Percentiles rank a stretch among this genome's conserved stretches.
phyloP scores from a whole-genome alignment of 2,329 filamentous ascomycete species.

The Pseudogymnoascus sp. region DNA sequence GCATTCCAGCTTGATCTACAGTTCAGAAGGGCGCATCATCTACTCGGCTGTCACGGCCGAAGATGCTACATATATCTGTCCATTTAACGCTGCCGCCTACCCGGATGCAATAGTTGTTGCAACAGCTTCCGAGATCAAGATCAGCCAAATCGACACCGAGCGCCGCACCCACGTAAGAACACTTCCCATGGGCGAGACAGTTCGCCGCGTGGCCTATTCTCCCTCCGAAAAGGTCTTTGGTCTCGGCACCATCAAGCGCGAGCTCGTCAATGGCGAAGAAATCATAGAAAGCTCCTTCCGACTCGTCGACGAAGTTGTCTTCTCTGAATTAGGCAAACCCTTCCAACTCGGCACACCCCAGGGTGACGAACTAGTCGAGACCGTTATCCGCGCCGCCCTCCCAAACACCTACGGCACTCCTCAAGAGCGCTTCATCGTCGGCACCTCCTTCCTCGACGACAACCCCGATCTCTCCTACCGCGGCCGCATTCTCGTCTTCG shows the following conservation, averaged over 20 bases:
- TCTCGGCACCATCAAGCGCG: slow-evolving; percentile 73
- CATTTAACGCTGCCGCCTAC: slow-evolving; percentile 74
- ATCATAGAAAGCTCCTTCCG: slow-evolving; percentile 71
- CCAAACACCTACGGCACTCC: slow-evolving; percentile 45
- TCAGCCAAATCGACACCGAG: slow-evolving; percentile 74
- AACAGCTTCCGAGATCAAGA: slow-evolving; percentile 64
- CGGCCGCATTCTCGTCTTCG: slow-evolving; percentile 77
- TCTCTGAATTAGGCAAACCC: slow-evolving; percentile 64
- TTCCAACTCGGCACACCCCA: slow-evolving; percentile 47
- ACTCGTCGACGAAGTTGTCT: slow-evolving; percentile 83
- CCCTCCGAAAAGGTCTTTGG: slow-evolving; percentile 71
- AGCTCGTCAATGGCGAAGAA: slow-evolving; percentile 63
- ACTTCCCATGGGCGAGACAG: slow-evolving; percentile 69
- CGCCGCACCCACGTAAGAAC: slow-evolving; percentile 82
- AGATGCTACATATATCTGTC: slow-evolving; percentile 70
- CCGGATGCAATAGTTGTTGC: slow-evolving; percentile 75
- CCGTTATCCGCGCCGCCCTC: slow-evolving; percentile 69
- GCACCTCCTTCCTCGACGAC: slow-evolving; percentile 67
- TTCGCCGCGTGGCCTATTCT: slow-evolving; percentile 81
- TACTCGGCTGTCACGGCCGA: slow-evolving; percentile 93
- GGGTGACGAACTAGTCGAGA: slow-evolving; percentile 68
- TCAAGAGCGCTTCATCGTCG: slow-evolving; percentile 81
- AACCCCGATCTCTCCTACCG: slow-evolving; percentile 42
- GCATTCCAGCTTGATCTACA: slow-evolving; percentile 88
- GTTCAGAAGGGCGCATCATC: slow-evolving; percentile 74